phyloP scores from a whole-genome alignment of 1,284 basidiomycete species.

The Gomphus sp. region DNA sequence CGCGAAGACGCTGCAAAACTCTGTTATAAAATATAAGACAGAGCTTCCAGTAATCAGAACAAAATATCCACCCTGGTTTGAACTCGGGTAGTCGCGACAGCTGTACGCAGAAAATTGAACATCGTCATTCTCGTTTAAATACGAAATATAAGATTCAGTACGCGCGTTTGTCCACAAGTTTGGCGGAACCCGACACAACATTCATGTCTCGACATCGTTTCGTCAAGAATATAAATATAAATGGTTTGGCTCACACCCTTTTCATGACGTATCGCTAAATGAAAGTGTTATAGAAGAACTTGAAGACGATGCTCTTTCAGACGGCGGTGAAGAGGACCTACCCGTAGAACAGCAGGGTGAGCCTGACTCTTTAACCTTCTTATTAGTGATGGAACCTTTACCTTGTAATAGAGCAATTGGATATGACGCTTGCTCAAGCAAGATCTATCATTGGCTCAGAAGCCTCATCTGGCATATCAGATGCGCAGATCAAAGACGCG shows the following conservation, averaged over 20 bases:
- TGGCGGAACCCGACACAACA: background rate
- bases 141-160: background rate
- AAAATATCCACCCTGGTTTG: conserved; percentile 3
- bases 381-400: background rate
- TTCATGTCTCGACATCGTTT: conserved; percentile 84
- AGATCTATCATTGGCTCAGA: conserved; percentile 60
- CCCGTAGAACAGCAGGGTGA: conserved; percentile 62
- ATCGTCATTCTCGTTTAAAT: conserved; percentile 3
- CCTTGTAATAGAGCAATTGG: conserved; percentile 54
- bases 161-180: background rate
- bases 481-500: conserved; percentile 68
- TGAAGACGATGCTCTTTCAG: conserved; percentile 61
- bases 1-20: conserved; percentile 3
- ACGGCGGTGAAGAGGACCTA: conserved; percentile 63
- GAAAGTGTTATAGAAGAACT: conserved; percentile 49
- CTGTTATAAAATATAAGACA: background rate
- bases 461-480: conserved; percentile 57
- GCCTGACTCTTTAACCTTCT: conserved; percentile 11
- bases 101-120: conserved; percentile 12
- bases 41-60: background rate
- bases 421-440: conserved; percentile 59
- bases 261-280: conserved; percentile 13
- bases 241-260: conserved; percentile 40
- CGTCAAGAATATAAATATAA: conserved; percentile 82
- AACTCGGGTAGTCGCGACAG: background rate